phyloP scores from a whole-genome alignment of 2,329 filamentous ascomycete species.

The Fusarium dimerum region DNA sequence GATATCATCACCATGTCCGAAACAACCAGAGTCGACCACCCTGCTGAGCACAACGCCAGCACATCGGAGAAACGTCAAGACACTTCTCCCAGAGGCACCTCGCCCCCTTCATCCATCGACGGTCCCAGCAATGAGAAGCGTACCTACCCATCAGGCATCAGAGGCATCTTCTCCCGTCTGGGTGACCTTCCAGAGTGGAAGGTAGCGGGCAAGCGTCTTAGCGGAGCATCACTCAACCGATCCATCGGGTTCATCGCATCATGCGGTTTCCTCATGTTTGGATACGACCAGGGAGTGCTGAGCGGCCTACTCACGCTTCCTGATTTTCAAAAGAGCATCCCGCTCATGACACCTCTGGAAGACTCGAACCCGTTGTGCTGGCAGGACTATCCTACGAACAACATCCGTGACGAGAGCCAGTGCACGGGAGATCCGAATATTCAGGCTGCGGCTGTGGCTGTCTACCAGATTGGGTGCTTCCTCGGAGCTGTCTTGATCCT shows the following conservation, averaged over 20 bases:
- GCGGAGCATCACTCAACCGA: constrained; percentile 27
- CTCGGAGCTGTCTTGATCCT: constrained; percentile 31
- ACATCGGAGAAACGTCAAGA: constrained; percentile 1
- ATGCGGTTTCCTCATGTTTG: constrained; percentile 33
- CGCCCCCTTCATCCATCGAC: background rate
- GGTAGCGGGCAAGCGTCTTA: constrained; percentile 22
- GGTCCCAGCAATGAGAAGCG: constrained; percentile 3
- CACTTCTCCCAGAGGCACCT: background rate
- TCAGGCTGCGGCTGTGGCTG: constrained; percentile 1
- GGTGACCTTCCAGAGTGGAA: constrained; percentile 29
- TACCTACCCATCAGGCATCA: background rate
- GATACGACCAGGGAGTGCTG: constrained; percentile 32
- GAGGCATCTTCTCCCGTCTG: constrained; percentile 17
- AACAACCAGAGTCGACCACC: background rate
- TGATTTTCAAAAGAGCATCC: constrained; percentile 4
- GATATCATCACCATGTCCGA: background rate
- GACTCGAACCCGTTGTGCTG: constrained; percentile 1
- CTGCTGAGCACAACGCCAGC: background rate
- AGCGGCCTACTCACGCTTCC: constrained; percentile 3
- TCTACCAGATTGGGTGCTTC: constrained; percentile 7
- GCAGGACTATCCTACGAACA: constrained; percentile 5
- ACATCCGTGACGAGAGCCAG: background rate
- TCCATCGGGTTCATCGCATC: constrained; percentile 31
- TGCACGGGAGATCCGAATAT: constrained; percentile 3
- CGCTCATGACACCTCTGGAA: constrained; percentile 1